A percentile compares a stretch with the other conserved stretches of the same genome.
These are phyloP conservation scores for Panus rudis DNA, from an alignment of 768 basidiomycete genomes.

Conservation along the genomic window DNA sequence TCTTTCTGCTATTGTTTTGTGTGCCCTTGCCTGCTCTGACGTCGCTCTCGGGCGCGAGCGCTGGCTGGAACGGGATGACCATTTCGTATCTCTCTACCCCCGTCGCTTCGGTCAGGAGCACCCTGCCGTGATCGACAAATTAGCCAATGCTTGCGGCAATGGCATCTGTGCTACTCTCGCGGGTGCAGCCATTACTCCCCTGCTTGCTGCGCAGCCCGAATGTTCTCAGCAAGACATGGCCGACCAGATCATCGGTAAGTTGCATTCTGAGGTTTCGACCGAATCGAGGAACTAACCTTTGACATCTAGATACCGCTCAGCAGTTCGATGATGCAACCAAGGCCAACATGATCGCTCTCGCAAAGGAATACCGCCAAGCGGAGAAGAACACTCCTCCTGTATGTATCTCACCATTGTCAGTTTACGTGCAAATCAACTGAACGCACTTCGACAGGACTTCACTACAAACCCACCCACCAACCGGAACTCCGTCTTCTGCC, in stretches of 20 bases:
- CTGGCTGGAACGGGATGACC: conserved; percentile 43
- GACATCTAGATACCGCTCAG: conserved; percentile 37
- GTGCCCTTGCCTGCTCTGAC: conserved; percentile 18
- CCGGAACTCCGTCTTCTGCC: conserved; percentile 46
- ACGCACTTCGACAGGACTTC: conserved; percentile 35
- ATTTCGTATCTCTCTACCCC: conserved; percentile 40
- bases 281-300: background rate
- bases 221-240: conserved; percentile 55
- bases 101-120: conserved; percentile 49
- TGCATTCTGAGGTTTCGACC: background rate
- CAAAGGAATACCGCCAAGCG: conserved; percentile 43
- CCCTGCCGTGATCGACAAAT: conserved; percentile 38
- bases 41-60: conserved; percentile 26
- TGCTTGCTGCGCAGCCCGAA: conserved; percentile 44
- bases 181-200: conserved; percentile 42
- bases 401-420: conserved; percentile 9
- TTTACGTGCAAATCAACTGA: background rate
- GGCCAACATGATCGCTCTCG: conserved; percentile 44
- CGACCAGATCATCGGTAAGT: conserved; percentile 47
- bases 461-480: conserved; percentile 40
- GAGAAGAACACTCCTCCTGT: conserved; percentile 60
- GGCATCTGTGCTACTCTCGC: conserved; percentile 42
- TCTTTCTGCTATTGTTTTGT: no score
- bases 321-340: conserved; percentile 46
- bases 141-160: conserved; percentile 40